These are phyloP conservation scores for Vaucheria bursata DNA, from an alignment of 352 stramenopile species.

Conservation along the genomic window DNA sequence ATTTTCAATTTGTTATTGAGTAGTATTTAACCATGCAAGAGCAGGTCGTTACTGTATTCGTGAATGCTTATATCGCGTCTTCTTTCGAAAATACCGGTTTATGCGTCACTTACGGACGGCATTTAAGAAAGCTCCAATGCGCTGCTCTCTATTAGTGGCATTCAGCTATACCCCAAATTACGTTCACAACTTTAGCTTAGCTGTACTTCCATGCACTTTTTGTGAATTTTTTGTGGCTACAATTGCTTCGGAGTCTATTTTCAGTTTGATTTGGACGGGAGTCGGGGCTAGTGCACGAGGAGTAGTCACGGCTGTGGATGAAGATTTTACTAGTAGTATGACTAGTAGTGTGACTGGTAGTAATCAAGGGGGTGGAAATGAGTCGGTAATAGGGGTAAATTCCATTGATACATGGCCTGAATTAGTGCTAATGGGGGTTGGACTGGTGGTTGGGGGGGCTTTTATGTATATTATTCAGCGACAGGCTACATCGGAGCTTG, in stretches of 20 bases:
- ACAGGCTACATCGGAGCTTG: background rate
- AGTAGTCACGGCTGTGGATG: background rate
- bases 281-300: background rate
- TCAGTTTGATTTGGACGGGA: background rate
- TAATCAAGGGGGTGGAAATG: background rate
- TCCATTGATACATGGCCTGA: background rate
- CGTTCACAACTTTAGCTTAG: slow-evolving; percentile 3
- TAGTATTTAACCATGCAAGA: too few relatives aligned
- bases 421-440: background rate
- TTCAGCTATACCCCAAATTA: background rate
- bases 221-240: background rate
- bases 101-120: slow-evolving; percentile 2
- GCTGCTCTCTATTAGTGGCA: background rate
- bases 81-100: background rate
- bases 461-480: background rate
- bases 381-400: background rate
- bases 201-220: background rate
- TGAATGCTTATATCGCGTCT: background rate
- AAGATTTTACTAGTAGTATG: background rate
- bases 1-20: too few relatives aligned
- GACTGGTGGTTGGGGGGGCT: background rate
- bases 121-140: background rate
- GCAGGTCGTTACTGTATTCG: background rate
- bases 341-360: background rate
- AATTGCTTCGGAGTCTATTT: background rate